A percentile compares a stretch with the other conserved stretches of the same genome.
phyloP scores from a whole-genome alignment of 2,329 filamentous ascomycete species.

The Penicillium paneum region DNA sequence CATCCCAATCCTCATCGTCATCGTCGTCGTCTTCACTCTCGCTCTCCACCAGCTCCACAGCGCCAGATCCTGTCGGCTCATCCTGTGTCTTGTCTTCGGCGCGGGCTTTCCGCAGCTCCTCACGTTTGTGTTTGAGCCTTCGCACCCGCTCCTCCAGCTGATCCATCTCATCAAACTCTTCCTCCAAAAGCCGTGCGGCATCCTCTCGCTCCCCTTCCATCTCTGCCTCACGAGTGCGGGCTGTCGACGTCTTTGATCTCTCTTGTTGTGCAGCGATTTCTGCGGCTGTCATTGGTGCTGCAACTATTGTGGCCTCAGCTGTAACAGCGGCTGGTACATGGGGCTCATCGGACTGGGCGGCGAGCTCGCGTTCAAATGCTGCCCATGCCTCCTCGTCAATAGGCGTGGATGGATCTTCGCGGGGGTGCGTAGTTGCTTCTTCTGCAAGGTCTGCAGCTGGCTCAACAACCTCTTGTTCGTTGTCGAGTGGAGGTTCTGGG shows the following conservation, averaged over 20 bases:
- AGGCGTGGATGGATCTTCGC: conserved; percentile 15
- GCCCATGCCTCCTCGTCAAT: conserved; percentile 81
- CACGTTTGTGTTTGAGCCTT: conserved; percentile 66
- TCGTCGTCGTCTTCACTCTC: conserved; percentile 61
- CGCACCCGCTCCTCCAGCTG: conserved; percentile 69
- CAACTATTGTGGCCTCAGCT: conserved; percentile 61
- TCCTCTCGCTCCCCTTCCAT: conserved; percentile 72
- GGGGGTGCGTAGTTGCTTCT: conserved; percentile 5
- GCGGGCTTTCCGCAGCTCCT: conserved; percentile 56
- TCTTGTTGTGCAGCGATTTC: conserved; percentile 58
- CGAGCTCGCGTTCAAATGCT: conserved; percentile 81
- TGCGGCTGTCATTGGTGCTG: conserved; percentile 63
- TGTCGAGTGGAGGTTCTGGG: conserved; percentile 20
- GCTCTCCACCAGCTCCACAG: conserved; percentile 36
- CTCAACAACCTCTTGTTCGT: conserved; percentile 10
- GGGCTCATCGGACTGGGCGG: conserved; percentile 41
- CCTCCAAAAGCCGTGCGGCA: conserved; percentile 67
- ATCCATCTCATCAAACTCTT: conserved; percentile 81
- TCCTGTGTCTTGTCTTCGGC: conserved; percentile 27
- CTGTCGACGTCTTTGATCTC: conserved; percentile 45
- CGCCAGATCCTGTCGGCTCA: conserved; percentile 22
- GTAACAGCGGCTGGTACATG: conserved; percentile 32
- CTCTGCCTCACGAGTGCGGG: conserved; percentile 49
- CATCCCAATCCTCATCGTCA: conserved; percentile 51
- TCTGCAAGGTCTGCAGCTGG: conserved; percentile 8